Conservation (phyloP, 1,284 basidiomycete genomes). For the Microbotryum saponariae region DNA sequence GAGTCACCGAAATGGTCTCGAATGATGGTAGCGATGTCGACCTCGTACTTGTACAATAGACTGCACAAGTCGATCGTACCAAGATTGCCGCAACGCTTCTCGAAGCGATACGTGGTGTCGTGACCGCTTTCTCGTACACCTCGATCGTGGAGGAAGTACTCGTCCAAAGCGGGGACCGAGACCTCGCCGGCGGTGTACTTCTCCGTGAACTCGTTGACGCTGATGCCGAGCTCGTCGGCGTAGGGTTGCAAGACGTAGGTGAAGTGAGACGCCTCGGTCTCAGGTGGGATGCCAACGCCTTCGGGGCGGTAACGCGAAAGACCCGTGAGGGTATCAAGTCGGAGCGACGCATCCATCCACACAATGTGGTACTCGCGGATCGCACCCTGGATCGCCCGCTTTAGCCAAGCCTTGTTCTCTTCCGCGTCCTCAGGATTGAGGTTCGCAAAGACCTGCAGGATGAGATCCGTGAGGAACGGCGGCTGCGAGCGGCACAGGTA, state of each 20-base stretch:
- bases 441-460: conserved; percentile 93
- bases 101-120: conserved; percentile 94
- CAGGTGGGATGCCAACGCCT: conserved; percentile 83
- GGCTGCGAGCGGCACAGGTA: conserved; percentile 95
- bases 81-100: conserved; percentile 85
- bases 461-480: conserved; percentile 97
- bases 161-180: conserved; percentile 82
- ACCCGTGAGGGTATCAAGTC: conserved; percentile 86
- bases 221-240: conserved; percentile 83
- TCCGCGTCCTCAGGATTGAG: conserved; percentile 75
- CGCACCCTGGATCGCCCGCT: conserved; percentile 86
- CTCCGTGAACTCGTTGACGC: conserved; percentile 95
- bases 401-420: conserved; percentile 83
- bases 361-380: conserved; percentile 98
- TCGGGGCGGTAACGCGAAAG: conserved; percentile 88
- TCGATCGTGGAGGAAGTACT: conserved; percentile 88
- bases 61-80: conserved; percentile 94
- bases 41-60: conserved; percentile 76
- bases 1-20: conserved; percentile 87
- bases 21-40: conserved; percentile 57
- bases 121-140: conserved; percentile 56
- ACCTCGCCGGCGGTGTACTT: conserved; percentile 81
- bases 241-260: conserved; percentile 94
- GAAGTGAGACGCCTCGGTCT: conserved; percentile 97
- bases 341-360: conserved; percentile 79